Evolutionary conservation across 2,329 filamentous ascomycete genomes (phyloP), one percentile per base, ranked within the genome.

Genomic region (Juglanconis juglandina): DNA sequence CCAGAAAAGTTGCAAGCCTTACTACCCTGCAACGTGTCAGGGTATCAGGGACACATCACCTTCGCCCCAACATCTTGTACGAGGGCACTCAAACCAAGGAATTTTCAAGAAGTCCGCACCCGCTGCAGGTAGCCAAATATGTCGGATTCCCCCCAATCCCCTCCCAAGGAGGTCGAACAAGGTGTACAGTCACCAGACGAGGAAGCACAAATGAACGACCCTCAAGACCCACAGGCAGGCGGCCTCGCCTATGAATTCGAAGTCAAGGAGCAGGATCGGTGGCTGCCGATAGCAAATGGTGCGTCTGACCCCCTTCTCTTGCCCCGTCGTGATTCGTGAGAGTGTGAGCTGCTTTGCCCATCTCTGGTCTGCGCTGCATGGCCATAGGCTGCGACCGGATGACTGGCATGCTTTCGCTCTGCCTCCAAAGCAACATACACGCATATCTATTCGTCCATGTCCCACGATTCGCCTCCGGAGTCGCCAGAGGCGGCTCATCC

Each of bases 221-320:
- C 84, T 79, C 85, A 88, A 77, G 88, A 91, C 80, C 84, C 86
- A 87, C 89, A 92, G 81, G 82, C 83, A 76, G 84, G 84, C 77
- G 88, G 85, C 76, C 83, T 89, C 78, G 87, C 81, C 77, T 92
- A 92, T 75, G 94, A 98, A 81, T 96, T 97, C 76, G 94, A 98
- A 80, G 94, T 98, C 78, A 98, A 98, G 84, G 95, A 99, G 80
- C 95, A 99, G 80, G 95, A 99, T 80, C 85, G 95, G 84, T 99
- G 95, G 95, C 86, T 99, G 76, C 95, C 95, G 76, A 99, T 99
- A 86, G 95, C 95, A 81, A 99, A 99, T 92, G 95, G 95, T 99
- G 86, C 86, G 95, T 95, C 78, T 70, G 67, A 67, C 67, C 69
- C 67, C 68, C 67, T 72, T 66, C 67, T 68, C 55, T 70, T 67